Percentiles rank a stretch among this genome's conserved stretches.
These are phyloP conservation scores for Suhomyces xylopsoci DNA, from an alignment of 805 yeast species.

Conservation along the genomic window DNA sequence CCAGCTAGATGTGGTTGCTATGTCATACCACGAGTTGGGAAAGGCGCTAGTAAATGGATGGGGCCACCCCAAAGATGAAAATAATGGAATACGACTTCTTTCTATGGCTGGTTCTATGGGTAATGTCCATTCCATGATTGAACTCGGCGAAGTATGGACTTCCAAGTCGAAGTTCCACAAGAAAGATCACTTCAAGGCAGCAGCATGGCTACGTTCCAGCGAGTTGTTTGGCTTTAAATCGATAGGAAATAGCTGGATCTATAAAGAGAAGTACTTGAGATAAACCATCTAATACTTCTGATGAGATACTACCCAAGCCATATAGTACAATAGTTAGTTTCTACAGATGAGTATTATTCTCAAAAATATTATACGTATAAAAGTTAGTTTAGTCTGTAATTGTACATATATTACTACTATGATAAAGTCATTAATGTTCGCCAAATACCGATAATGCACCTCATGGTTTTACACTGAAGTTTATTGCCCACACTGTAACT, in stretches of 20 bases:
- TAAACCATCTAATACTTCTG: neutral
- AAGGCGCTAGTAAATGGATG: slow-evolving; percentile 53
- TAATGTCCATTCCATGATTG: slow-evolving; percentile 62
- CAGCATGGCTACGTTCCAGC: slow-evolving; percentile 67
- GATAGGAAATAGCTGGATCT: slow-evolving; percentile 73
- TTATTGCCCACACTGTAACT: slow-evolving; percentile 7
- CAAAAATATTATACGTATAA: neutral
- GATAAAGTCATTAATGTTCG: neutral
- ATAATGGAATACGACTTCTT: slow-evolving; percentile 53
- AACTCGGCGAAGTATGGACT: slow-evolving; percentile 69
- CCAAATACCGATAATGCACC: too few relatives aligned
- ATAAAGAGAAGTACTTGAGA: slow-evolving; percentile 59
- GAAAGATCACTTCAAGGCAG: slow-evolving; percentile 59
- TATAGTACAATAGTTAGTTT: too few relatives aligned
- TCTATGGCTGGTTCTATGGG: slow-evolving; percentile 69
- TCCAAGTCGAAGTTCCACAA: slow-evolving; percentile 51
- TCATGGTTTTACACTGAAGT: neutral
- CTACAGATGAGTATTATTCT: too few relatives aligned
- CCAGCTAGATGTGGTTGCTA: slow-evolving; percentile 43
- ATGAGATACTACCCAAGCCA: neutral
- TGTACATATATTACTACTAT: neutral
- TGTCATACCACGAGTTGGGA: slow-evolving; percentile 62
- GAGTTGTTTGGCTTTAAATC: slow-evolving; percentile 58
- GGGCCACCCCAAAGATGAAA: slow-evolving; percentile 54
- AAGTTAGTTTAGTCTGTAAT: neutral